These are phyloP conservation scores for Pseudomassariella vexata DNA, from an alignment of 2,329 filamentous ascomycete genomes.

Conservation along the genomic window DNA sequence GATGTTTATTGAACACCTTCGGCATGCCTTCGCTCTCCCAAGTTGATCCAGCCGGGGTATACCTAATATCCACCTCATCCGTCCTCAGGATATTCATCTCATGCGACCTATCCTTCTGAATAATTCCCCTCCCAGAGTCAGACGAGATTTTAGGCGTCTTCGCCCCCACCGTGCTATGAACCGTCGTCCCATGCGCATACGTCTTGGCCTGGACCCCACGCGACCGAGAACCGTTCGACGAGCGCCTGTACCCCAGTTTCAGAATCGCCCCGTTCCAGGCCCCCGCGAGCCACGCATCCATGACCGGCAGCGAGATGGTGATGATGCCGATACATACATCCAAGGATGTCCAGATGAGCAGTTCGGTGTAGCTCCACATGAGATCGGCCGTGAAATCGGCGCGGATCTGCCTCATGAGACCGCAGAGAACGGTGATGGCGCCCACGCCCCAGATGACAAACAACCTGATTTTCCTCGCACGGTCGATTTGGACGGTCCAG, in stretches of 20 bases:
- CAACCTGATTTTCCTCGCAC: conserved; percentile 22
- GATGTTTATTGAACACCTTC: conserved; percentile 1
- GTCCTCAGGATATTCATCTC: conserved; percentile 5
- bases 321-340: conserved; percentile 26
- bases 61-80: conserved; percentile 4
- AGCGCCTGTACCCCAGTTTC: conserved; percentile 8
- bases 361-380: conserved; percentile 19
- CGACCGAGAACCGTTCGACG: neutral
- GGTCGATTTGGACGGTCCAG: conserved; percentile 25
- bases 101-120: neutral
- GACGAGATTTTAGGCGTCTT: conserved; percentile 2
- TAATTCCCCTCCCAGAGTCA: conserved; percentile 7
- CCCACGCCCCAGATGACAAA: conserved; percentile 26
- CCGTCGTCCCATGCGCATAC: conserved; percentile 4
- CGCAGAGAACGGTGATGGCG: conserved; percentile 22
- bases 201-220: neutral
- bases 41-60: neutral
- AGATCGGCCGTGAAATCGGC: conserved; percentile 13
- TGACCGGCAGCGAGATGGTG: conserved; percentile 26
- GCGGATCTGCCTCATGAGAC: conserved; percentile 21
- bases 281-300: conserved; percentile 20
- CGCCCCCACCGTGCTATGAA: neutral
- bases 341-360: conserved; percentile 23
- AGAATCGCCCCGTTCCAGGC: conserved; percentile 11
- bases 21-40: neutral